phyloP scores from a whole-genome alignment of 2,329 filamentous ascomycete species.

The Fonsecaea pugnacius region DNA sequence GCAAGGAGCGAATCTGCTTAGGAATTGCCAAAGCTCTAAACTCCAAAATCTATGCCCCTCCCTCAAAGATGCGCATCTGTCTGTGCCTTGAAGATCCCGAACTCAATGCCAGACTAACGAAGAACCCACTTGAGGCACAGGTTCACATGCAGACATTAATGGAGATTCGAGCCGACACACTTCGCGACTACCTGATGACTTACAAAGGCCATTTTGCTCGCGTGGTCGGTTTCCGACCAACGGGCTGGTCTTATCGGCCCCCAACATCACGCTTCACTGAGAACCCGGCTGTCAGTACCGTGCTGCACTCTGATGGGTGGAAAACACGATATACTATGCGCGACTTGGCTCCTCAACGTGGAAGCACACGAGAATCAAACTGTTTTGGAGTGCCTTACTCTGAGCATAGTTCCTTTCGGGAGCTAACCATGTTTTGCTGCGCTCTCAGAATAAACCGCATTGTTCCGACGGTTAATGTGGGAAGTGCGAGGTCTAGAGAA shows the following conservation, averaged over 20 bases:
- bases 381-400: slow-evolving; percentile 96
- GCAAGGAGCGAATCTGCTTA: slow-evolving; percentile 93
- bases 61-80: slow-evolving; percentile 82
- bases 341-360: slow-evolving; percentile 79
- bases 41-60: slow-evolving; percentile 86
- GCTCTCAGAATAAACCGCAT: slow-evolving; percentile 83
- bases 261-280: slow-evolving; percentile 66
- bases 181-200: slow-evolving; percentile 82
- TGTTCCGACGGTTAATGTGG: slow-evolving; percentile 91
- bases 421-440: slow-evolving; percentile 92
- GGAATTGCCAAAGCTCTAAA: slow-evolving; percentile 85
- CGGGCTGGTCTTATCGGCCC: slow-evolving; percentile 90
- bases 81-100: slow-evolving; percentile 83
- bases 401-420: slow-evolving; percentile 92
- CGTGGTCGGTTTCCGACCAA: slow-evolving; percentile 88
- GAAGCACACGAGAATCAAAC: slow-evolving; percentile 78
- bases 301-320: slow-evolving; percentile 74
- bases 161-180: slow-evolving; percentile 86
- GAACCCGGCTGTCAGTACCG: slow-evolving; percentile 66
- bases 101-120: slow-evolving; percentile 75
- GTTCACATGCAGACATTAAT: slow-evolving; percentile 98
- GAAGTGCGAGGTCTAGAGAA: slow-evolving; percentile 65
- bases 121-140: slow-evolving; percentile 80
- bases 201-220: slow-evolving; percentile 82
- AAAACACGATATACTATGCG: slow-evolving; percentile 70